A percentile compares a stretch with the other conserved stretches of the same genome.
Conservation (phyloP, 2,329 filamentous ascomycete species). For the Talaromyces islandicus region DNA sequence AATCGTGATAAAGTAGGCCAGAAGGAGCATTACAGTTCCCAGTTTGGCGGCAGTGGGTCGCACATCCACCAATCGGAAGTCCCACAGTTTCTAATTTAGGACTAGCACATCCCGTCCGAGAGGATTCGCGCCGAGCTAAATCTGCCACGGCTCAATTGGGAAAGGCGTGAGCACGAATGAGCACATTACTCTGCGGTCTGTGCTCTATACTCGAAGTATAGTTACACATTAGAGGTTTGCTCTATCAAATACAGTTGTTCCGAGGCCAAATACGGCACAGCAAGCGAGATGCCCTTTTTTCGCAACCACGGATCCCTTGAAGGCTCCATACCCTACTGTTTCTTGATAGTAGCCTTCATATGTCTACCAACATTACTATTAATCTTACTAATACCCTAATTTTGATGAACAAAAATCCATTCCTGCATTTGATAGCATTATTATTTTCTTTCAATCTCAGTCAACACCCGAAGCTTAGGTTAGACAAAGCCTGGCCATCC, state of each 20-base stretch:
- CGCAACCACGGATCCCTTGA: not conserved
- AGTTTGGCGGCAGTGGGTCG: not conserved
- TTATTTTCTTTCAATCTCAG: not conserved
- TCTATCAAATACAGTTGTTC: not conserved
- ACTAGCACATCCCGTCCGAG: not conserved
- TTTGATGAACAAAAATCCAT: not conserved
- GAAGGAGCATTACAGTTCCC: not conserved
- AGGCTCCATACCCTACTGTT: not conserved
- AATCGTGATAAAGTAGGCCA: not conserved
- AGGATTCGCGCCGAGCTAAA: not conserved
- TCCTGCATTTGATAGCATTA: not conserved
- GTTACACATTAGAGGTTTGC: not conserved
- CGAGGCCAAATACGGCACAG: not conserved
- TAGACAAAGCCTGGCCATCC: not conserved
- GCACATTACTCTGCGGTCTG: conserved; percentile 18
- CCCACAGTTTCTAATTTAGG: not conserved
- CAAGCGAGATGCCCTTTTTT: not conserved
- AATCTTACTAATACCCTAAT: not conserved
- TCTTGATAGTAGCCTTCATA: not conserved
- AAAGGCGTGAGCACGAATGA: conserved; percentile 23
- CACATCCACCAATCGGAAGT: not conserved
- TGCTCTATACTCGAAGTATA: not conserved
- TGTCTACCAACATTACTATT: not conserved
- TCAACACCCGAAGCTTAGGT: not conserved
- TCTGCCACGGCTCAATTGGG: not conserved